Evolutionary conservation across 345 rosid genomes (phyloP).

Genomic region (Heritiera littoralis): DNA sequence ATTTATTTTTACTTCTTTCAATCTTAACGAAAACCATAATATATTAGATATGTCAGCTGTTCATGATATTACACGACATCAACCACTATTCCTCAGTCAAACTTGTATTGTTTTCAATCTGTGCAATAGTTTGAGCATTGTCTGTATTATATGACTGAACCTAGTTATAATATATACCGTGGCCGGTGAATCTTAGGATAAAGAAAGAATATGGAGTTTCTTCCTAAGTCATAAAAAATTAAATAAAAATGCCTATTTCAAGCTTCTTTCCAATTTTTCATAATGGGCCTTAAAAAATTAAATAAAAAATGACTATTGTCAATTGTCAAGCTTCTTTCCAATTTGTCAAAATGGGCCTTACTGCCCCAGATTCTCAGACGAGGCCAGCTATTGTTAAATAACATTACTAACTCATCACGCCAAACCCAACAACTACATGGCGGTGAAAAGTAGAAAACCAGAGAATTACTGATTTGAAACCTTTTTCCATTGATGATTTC

Average conservation of each 20-base stretch:
- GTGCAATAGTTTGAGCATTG: not conserved
- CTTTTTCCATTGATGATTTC: too few relatives aligned
- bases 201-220: not conserved
- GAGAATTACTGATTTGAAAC: too few relatives aligned
- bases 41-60: too few relatives aligned
- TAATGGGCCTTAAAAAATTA: not conserved
- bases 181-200: not conserved
- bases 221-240: not conserved
- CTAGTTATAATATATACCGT: not conserved
- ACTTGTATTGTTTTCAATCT: too few relatives aligned
- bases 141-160: not conserved
- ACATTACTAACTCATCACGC: too few relatives aligned
- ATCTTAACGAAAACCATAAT: too few relatives aligned
- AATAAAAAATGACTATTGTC: not conserved
- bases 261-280: not conserved
- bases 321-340: not conserved
- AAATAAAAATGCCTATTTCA: not conserved
- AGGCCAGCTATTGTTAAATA: too few relatives aligned
- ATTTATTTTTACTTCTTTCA: too few relatives aligned
- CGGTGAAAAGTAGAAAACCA: too few relatives aligned
- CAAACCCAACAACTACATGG: too few relatives aligned
- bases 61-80: not conserved
- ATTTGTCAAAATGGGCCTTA: not conserved
- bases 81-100: not conserved
- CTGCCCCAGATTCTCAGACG: too few relatives aligned